Percentiles rank a stretch among this genome's conserved stretches.
Conservation (phyloP, 805 yeast genomes). For the Brettanomyces naardenensis region DNA sequence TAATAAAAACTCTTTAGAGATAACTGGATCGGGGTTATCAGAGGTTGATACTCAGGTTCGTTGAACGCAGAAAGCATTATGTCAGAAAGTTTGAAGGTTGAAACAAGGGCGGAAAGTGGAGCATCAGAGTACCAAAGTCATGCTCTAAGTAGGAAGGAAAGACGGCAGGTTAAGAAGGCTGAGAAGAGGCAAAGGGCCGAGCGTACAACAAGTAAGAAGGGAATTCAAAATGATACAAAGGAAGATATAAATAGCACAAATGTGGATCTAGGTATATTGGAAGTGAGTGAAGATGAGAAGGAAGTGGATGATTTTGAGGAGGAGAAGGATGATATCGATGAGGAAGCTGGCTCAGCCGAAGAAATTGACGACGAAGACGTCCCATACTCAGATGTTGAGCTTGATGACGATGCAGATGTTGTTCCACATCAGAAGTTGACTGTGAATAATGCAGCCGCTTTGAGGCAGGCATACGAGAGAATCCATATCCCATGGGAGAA, state of each 20-base stretch:
- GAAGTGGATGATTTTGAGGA: constrained; percentile 21
- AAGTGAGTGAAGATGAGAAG: constrained; percentile 37
- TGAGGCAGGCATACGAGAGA: constrained; percentile 60
- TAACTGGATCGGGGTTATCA: too few species aligned
- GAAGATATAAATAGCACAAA: constrained; percentile 33
- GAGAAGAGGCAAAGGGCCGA: constrained; percentile 9
- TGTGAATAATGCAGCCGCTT: constrained; percentile 79
- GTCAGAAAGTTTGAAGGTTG: too few species aligned
- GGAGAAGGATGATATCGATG: constrained; percentile 24
- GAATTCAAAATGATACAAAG: constrained; percentile 16
- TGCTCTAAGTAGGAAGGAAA: constrained; percentile 55
- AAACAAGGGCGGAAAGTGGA: constrained; percentile 2
- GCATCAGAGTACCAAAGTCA: constrained; percentile 32
- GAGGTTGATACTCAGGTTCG: too few species aligned
- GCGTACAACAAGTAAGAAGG: too few species aligned
- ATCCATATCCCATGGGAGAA: constrained; percentile 58
- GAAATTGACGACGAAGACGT: constrained; percentile 75
- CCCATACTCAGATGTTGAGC: constrained; percentile 83
- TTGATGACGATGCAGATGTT: constrained; percentile 90
- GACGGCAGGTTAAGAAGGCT: constrained; percentile 18
- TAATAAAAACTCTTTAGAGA: too few species aligned
- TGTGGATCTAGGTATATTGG: constrained; percentile 12
- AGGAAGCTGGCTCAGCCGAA: constrained; percentile 44
- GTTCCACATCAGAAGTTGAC: constrained; percentile 89
- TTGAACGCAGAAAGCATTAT: too few species aligned